phyloP scores from a whole-genome alignment of 345 rosid species.

The Ceriops tagal region DNA sequence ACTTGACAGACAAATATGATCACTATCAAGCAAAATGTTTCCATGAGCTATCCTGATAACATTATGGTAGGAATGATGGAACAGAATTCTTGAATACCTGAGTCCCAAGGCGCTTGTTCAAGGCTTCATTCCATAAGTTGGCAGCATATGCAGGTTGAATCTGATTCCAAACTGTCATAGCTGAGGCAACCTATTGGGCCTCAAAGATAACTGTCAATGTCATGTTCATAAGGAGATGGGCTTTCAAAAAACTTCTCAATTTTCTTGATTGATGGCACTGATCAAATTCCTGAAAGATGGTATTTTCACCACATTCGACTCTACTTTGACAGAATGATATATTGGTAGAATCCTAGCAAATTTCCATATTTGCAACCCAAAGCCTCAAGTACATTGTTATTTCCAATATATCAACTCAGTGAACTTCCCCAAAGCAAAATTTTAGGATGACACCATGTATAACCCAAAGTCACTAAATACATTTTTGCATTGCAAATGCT shows the following conservation, averaged over 20 bases:
- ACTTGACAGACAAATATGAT: background rate
- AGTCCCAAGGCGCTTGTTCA: conserved; percentile 92
- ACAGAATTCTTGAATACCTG: conserved; percentile 37
- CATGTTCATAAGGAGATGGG: no score
- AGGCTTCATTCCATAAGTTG: conserved; percentile 92
- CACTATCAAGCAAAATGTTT: background rate
- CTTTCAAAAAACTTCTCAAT: background rate
- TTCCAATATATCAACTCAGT: no score
- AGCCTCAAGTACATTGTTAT: no score
- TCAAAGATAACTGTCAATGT: conserved; percentile 1
- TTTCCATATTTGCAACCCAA: no score
- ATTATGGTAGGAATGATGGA: background rate
- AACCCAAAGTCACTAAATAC: no score
- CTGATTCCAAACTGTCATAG: conserved; percentile 90
- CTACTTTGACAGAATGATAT: background rate
- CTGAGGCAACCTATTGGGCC: conserved; percentile 79
- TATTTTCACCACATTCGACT: background rate
- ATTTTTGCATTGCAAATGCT: no score
- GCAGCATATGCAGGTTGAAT: conserved; percentile 92
- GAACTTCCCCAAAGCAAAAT: no score
- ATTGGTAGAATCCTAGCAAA: no score
- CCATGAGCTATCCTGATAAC: background rate
- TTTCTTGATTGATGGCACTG: background rate
- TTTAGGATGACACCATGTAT: no score
- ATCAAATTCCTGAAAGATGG: background rate